Evolutionary conservation across 495 filamentous ascomycete genomes (phyloP), one percentile per base, ranked within the genome.

Genomic region (Penicillium soppii): DNA sequence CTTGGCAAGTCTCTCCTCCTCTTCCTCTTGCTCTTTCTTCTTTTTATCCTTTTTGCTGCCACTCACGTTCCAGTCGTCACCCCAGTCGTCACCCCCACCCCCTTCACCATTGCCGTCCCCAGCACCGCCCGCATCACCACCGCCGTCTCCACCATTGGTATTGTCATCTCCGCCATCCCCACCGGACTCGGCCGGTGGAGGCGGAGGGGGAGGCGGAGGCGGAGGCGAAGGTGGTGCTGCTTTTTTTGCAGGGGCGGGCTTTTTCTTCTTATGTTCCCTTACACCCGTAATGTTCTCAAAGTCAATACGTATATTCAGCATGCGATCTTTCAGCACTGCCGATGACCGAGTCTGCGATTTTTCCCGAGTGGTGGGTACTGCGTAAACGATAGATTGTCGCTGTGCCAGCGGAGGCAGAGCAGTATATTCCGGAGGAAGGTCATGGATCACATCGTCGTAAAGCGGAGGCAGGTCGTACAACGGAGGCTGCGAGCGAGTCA

Each of bases 201-300:
- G 43, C 1, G 44, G 43, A 1, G 60, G 67, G 13, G 63, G 61
- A n/a, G 61, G 56, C n/a, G 35, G 56, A 25, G 60, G 38, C 15
- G 66, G 57, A 4, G 58, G 32, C 19, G 62, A 60, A 8, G 59
- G 54, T 36, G 61, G 42, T 9, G 58, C 42, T 4, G 54, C 53
- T 23, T 73, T 69, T 29, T 75, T 71, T 51, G 73, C 72, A 30
- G 39, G 50, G 23, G 39, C 50, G 1, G 70, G 67, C n/a, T 72
- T 75, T 16, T 74, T 75, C 65, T 70, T 66, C 20, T 64, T 72
- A 36, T 71, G 74, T 53, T 80, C 80, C 0, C 77, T 75, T 17
- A 76, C 64, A n/a, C 67, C 74, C 29, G 70, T 63, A 7, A 69
- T 58, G 25, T 74, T 78, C 47, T 82, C 81, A 38, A 83, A 77